These are phyloP conservation scores for Chrysoporthe deuterocubensis DNA, from an alignment of 2,329 filamentous ascomycete species.

Conservation along the genomic window DNA sequence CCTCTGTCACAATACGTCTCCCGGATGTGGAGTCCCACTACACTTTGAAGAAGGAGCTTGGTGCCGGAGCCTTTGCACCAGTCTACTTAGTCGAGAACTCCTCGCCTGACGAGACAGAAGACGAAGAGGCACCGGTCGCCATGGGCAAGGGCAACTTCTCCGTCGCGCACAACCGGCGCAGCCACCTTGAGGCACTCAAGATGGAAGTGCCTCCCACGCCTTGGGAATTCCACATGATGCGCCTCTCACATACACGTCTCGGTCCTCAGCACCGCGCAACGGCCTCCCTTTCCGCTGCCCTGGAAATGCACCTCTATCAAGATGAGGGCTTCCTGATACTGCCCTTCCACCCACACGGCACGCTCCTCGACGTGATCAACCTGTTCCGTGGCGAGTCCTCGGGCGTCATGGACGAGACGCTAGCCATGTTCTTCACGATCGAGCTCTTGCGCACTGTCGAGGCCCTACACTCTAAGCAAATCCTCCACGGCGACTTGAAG, in stretches of 20 bases:
- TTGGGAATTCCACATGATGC: slow-evolving; percentile 98
- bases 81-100: slow-evolving; percentile 88
- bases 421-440: slow-evolving; percentile 94
- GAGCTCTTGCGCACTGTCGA: slow-evolving; percentile 92
- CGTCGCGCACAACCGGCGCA: slow-evolving; percentile 54
- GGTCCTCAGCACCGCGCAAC: slow-evolving; percentile 71
- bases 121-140: slow-evolving; percentile 47
- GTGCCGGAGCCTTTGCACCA: slow-evolving; percentile 91
- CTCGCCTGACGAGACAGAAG: slow-evolving; percentile 52
- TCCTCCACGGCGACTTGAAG: slow-evolving; percentile 94
- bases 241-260: slow-evolving; percentile 76
- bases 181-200: slow-evolving; percentile 81
- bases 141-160: slow-evolving; percentile 68
- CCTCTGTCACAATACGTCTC: slow-evolving; percentile 70
- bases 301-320: slow-evolving; percentile 89
- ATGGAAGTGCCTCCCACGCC: slow-evolving; percentile 87
- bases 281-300: slow-evolving; percentile 78
- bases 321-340: slow-evolving; percentile 91
- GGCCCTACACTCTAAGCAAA: slow-evolving; percentile 75
- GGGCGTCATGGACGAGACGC: slow-evolving; percentile 82
- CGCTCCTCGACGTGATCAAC: slow-evolving; percentile 93
- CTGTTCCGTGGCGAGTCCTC: slow-evolving; percentile 72
- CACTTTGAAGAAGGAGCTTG: slow-evolving; percentile 81
- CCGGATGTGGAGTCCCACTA: slow-evolving; percentile 69
- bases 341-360: slow-evolving; percentile 86